phyloP scores from a whole-genome alignment of 495 filamentous ascomycete species.

The Penicillium fimorum region DNA sequence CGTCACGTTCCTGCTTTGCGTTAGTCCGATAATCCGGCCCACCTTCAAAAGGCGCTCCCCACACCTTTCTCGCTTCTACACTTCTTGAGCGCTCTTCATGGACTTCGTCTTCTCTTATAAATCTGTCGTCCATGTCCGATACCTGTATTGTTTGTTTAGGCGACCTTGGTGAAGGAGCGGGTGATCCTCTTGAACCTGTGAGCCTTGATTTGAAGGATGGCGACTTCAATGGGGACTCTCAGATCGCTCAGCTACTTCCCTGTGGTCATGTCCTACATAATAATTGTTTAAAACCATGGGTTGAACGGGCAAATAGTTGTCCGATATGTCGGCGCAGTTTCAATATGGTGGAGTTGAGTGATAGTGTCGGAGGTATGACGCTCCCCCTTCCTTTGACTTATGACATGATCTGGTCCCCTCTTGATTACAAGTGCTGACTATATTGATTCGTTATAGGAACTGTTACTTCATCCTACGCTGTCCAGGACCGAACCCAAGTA shows the following conservation, averaged over 20 bases:
- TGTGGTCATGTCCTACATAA: slow-evolving; percentile 92
- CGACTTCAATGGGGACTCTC: slow-evolving; percentile 36
- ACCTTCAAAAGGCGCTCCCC: slow-evolving; percentile 49
- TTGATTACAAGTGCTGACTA: slow-evolving; percentile 9
- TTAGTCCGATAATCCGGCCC: slow-evolving; percentile 43
- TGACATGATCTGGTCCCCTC: not conserved
- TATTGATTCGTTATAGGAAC: slow-evolving; percentile 51
- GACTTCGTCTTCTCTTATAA: slow-evolving; percentile 36
- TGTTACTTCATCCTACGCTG: slow-evolving; percentile 74
- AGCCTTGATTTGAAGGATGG: slow-evolving; percentile 43
- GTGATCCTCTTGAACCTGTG: slow-evolving; percentile 47
- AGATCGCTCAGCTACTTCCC: slow-evolving; percentile 63
- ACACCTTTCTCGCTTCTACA: slow-evolving; percentile 31
- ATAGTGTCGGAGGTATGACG: slow-evolving; percentile 70
- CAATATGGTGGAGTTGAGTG: slow-evolving; percentile 81
- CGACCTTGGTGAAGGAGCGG: slow-evolving; percentile 68
- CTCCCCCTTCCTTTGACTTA: slow-evolving; percentile 9
- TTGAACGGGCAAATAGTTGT: slow-evolving; percentile 93
- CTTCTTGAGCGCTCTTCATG: slow-evolving; percentile 44
- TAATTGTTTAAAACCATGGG: slow-evolving; percentile 88
- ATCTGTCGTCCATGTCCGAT: slow-evolving; percentile 69
- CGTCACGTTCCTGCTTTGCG: slow-evolving; percentile 49
- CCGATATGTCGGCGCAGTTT: slow-evolving; percentile 92
- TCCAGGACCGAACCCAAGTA: slow-evolving; percentile 86
- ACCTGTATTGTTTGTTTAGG: slow-evolving; percentile 96